These are phyloP conservation scores for Nannochloropsis gaditana DNA, from an alignment of 108 stramenopile species.

Conservation along the genomic window DNA sequence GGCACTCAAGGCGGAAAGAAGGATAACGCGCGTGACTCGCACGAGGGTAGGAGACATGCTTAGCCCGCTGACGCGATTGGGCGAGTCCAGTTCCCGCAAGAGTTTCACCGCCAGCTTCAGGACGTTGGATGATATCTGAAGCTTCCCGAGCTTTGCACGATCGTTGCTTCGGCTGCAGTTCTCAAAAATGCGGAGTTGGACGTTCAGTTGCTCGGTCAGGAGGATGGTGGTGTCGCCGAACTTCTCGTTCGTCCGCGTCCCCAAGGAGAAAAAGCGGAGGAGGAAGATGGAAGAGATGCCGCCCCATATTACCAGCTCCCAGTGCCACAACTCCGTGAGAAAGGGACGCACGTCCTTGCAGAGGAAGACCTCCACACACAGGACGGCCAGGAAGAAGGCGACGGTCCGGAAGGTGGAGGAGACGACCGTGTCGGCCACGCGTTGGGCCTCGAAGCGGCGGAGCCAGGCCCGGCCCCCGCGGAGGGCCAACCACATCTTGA, in stretches of 20 bases:
- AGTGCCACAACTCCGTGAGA: conserved; percentile 37
- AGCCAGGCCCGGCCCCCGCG: conserved; percentile 44
- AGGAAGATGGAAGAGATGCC: conserved; percentile 38
- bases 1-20: conserved; percentile 42
- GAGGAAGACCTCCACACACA: conserved; percentile 40
- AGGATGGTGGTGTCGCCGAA: conserved; percentile 45
- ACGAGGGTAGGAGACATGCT: conserved; percentile 43
- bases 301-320: conserved; percentile 49
- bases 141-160: conserved; percentile 26
- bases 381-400: conserved; percentile 23
- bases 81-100: conserved; percentile 39
- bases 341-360: conserved; percentile 30
- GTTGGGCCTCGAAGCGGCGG: conserved; percentile 33
- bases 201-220: conserved; percentile 47
- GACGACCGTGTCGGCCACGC: conserved; percentile 29
- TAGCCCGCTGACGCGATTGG: conserved; percentile 45
- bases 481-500: conserved; percentile 45
- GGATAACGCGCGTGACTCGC: conserved; percentile 37
- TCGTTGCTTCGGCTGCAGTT: conserved; percentile 25
- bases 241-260: conserved; percentile 35
- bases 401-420: neutral
- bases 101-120: conserved; percentile 51
- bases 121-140: conserved; percentile 42
- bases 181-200: conserved; percentile 45
- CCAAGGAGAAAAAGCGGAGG: conserved; percentile 40